These are phyloP conservation scores for Ceratobasidium theobromae DNA, from an alignment of 1,284 basidiomycete genomes.

Conservation along the genomic window DNA sequence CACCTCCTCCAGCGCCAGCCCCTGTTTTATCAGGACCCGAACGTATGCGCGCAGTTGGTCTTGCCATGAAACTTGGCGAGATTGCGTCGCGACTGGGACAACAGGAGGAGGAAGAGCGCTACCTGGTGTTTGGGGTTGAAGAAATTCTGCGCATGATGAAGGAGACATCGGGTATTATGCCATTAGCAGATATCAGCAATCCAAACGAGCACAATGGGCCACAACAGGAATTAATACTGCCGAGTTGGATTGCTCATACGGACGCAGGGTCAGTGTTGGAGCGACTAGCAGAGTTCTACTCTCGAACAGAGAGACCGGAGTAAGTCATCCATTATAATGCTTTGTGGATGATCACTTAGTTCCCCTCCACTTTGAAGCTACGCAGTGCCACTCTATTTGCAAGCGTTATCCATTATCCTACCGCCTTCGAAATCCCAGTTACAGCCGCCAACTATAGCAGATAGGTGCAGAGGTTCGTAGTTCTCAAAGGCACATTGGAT, in stretches of 20 bases:
- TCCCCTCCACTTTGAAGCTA: constrained; percentile 55
- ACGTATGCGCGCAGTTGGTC: constrained; percentile 58
- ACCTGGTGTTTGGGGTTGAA: constrained; percentile 65
- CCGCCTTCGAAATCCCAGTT: constrained; percentile 49
- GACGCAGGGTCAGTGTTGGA: constrained; percentile 72
- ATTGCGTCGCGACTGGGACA: constrained; percentile 50
- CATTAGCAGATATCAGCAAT: background rate
- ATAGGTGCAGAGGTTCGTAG: constrained; percentile 59
- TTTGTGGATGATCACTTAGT: background rate
- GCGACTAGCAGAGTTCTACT: constrained; percentile 65
- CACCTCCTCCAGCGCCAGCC: constrained; percentile 35
- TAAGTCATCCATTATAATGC: constrained; percentile 44
- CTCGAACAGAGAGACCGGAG: constrained; percentile 59
- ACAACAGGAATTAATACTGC: constrained; percentile 47
- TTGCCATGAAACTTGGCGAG: constrained; percentile 70
- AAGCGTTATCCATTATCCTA: constrained; percentile 65
- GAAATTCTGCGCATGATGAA: constrained; percentile 51
- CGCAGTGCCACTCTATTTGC: constrained; percentile 65
- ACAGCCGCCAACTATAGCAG: constrained; percentile 47
- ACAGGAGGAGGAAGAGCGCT: constrained; percentile 56
- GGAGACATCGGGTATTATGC: background rate
- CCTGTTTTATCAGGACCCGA: constrained; percentile 48
- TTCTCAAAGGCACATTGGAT: too few relatives aligned
- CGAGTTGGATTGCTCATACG: constrained; percentile 59
- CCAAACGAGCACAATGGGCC: background rate